Evolutionary conservation across 1,284 basidiomycete genomes (phyloP).

Genomic region (Schizophyllum amplum): DNA sequence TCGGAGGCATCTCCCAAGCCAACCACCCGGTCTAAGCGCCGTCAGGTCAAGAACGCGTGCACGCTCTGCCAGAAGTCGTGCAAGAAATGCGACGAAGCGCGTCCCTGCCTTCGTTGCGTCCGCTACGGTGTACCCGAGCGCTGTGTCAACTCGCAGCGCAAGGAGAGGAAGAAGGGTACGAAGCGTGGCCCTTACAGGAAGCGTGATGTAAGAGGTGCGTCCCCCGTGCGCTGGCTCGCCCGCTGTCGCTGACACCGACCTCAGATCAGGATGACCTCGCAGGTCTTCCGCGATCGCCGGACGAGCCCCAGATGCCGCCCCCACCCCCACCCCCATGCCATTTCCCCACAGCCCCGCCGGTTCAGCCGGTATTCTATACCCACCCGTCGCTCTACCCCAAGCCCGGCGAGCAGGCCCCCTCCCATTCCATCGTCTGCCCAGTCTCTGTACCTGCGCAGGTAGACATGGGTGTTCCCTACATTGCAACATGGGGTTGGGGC

Average conservation of each 20-base stretch:
- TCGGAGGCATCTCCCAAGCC: neutral
- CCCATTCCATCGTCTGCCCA: too few relatives aligned
- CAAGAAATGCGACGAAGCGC: slow-evolving; percentile 85
- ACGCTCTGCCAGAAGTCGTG: slow-evolving; percentile 85
- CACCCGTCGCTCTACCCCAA: too few relatives aligned
- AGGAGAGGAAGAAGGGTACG: slow-evolving; percentile 79
- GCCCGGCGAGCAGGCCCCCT: too few relatives aligned
- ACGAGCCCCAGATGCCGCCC: too few relatives aligned
- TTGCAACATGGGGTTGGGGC: neutral
- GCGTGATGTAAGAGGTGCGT: slow-evolving; percentile 76
- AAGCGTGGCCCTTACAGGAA: slow-evolving; percentile 91
- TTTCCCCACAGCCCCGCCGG: too few relatives aligned
- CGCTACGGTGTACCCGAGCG: slow-evolving; percentile 78
- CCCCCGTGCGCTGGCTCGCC: slow-evolving; percentile 4
- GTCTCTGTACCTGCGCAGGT: too few relatives aligned
- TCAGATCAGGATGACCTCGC: too few relatives aligned
- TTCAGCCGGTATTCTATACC: too few relatives aligned
- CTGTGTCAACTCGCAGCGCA: slow-evolving; percentile 75
- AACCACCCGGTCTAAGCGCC: slow-evolving; percentile 54
- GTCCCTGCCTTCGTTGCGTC: slow-evolving; percentile 80
- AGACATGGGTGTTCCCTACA: too few relatives aligned
- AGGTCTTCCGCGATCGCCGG: too few relatives aligned
- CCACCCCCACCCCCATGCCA: too few relatives aligned
- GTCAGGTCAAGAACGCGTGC: slow-evolving; percentile 87
- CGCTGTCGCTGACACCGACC: too few relatives aligned